Base-by-base conservation (phyloP, 2,329 filamentous ascomycete species). In the Alternaria rosae region DNA sequence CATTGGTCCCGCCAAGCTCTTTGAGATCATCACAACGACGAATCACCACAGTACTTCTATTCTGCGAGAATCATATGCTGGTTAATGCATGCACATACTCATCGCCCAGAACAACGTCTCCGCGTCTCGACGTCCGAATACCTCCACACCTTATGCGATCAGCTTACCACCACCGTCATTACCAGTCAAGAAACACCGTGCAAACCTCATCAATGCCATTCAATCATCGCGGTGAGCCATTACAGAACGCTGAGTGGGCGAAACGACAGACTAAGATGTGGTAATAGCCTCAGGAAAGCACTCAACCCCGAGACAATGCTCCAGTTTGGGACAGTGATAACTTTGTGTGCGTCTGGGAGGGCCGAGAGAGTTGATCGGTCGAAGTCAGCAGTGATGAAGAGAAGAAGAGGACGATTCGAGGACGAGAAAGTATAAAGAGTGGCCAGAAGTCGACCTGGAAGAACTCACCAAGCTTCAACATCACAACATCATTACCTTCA, bases 91-190 rank as follows among this genome's bases (percentile, higher is more conserved):
- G 25, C 42, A 47, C 30, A 26, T 38, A 38, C n/a, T 21, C 32
- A 43, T 50, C 32, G 4, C 54, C n/a, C 30, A 23, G 25, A 26
- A 48, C 25, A 21, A n/a, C 23, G 30, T 15, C 28, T 23, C 20
- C 12, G 42, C 30, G 30, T 38, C 17, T 48, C 8, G 20, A 28
- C 23, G 42, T 7, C 42, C 12, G n/a, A 11, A 28, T 13, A 17
- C 42, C 42, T 43, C 43, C 32, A 50, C 5, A 10, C 43, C 8
- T 23, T 5, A 59, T 59, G 57, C 43, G 51, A 48, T 59, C 57
- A 59, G 57, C 57, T 59, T 59, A 59, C 57, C 30, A 48, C 51
- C 32, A 48, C 51, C 32, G 10, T 55, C 42, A 59, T 41, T 48
- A 21, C 42, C 11, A 35, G 8, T 48, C 25, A 10, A 47, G 6